Conservation (phyloP, 2,329 filamentous ascomycete species). For the Ophiostoma montium region DNA sequence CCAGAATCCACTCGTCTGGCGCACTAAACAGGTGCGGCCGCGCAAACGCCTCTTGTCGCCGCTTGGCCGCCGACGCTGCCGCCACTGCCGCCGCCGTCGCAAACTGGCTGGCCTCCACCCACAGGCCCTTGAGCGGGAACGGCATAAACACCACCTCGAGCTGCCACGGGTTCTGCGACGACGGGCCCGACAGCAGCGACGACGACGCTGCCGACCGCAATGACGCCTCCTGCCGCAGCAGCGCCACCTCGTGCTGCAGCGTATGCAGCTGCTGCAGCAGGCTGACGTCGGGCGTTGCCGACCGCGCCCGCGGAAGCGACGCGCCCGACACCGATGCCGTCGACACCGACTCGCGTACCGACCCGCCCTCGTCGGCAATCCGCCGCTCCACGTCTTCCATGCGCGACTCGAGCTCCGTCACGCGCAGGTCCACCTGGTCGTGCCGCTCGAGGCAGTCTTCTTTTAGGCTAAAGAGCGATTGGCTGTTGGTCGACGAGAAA, state of each 20-base stretch:
- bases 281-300: neutral
- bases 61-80: conserved; percentile 13
- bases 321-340: conserved; percentile 23
- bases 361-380: conserved; percentile 30
- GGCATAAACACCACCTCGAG: conserved; percentile 65
- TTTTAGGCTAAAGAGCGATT: conserved; percentile 18
- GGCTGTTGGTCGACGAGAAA: conserved; percentile 20
- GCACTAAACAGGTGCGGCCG: conserved; percentile 3
- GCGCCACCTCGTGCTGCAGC: conserved; percentile 15
- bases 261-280: conserved; percentile 31
- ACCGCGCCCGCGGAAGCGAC: conserved; percentile 13
- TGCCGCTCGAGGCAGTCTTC: conserved; percentile 57
- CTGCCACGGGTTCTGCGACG: conserved; percentile 43
- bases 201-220: neutral
- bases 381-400: conserved; percentile 45
- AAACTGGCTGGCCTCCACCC: conserved; percentile 37
- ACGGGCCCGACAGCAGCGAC: neutral
- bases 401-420: conserved; percentile 54
- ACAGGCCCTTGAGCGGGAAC: conserved; percentile 45
- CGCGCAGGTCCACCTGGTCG: conserved; percentile 50
- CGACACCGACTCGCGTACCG: conserved; percentile 22
- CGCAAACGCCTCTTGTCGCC: conserved; percentile 16
- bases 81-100: conserved; percentile 17
- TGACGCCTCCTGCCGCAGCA: neutral
- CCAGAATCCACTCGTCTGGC: conserved; percentile 35